A percentile compares a stretch with the other conserved stretches of the same genome.
These are phyloP conservation scores for Aspergillus ochraceoroseus DNA, from an alignment of 2,329 filamentous ascomycete genomes.

Conservation along the genomic window DNA sequence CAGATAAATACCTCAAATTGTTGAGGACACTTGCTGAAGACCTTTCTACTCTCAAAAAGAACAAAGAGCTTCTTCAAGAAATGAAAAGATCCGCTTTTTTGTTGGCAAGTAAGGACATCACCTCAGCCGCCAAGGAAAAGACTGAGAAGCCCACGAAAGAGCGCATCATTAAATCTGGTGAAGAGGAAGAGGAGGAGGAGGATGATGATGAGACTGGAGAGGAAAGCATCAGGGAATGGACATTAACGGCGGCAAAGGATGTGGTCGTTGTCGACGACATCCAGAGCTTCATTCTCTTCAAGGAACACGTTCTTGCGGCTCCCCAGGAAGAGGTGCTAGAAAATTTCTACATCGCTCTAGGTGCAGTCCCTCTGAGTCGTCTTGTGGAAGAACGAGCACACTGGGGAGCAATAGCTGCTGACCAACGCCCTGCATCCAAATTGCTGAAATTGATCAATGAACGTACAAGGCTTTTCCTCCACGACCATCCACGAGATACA, in stretches of 20 bases:
- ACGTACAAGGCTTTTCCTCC: slow-evolving; percentile 80
- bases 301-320: slow-evolving; percentile 73
- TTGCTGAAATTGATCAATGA: slow-evolving; percentile 80
- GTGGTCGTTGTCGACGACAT: slow-evolving; percentile 84
- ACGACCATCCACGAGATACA: slow-evolving; percentile 71
- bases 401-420: slow-evolving; percentile 61
- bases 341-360: slow-evolving; percentile 75
- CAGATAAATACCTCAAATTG: slow-evolving; percentile 81
- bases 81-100: slow-evolving; percentile 74
- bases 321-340: slow-evolving; percentile 87
- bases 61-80: slow-evolving; percentile 70
- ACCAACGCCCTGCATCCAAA: slow-evolving; percentile 63
- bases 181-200: slow-evolving; percentile 53
- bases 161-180: slow-evolving; percentile 25
- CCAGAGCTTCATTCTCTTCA: slow-evolving; percentile 82
- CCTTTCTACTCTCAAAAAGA: slow-evolving; percentile 63
- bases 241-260: slow-evolving; percentile 64
- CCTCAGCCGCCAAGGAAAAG: slow-evolving; percentile 26
- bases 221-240: slow-evolving; percentile 68
- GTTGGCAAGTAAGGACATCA: slow-evolving; percentile 74
- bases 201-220: slow-evolving; percentile 52
- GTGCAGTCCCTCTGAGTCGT: slow-evolving; percentile 68
- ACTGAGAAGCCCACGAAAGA: slow-evolving; percentile 16
- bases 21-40: slow-evolving; percentile 76
- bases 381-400: slow-evolving; percentile 73